Percentiles rank a stretch among this genome's conserved stretches.
phyloP scores from a whole-genome alignment of 2,329 filamentous ascomycete species.

The Triangularia setosa region DNA sequence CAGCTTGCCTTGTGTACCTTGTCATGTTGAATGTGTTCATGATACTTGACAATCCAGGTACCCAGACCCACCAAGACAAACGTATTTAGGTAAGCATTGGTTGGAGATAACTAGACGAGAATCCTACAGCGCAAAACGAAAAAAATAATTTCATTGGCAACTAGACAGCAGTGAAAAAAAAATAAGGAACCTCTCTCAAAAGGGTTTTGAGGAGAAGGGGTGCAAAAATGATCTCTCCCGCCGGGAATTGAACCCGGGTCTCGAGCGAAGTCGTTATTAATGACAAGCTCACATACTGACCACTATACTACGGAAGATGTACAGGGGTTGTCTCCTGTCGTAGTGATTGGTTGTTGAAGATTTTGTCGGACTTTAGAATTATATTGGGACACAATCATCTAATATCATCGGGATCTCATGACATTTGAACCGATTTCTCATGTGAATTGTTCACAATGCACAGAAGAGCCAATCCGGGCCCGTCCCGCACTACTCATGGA shows the following conservation, averaged over 20 bases:
- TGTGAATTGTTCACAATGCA: too few relatives aligned
- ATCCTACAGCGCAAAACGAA: background rate
- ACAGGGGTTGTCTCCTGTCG: constrained; percentile 8
- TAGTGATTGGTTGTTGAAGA: background rate
- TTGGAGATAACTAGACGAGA: too few relatives aligned
- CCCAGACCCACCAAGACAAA: background rate
- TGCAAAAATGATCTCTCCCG: constrained; percentile 5
- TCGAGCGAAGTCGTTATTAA: constrained; percentile 2
- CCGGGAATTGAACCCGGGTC: constrained; percentile 11
- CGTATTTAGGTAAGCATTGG: too few relatives aligned
- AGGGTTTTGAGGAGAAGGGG: too few relatives aligned
- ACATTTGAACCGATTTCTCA: too few relatives aligned
- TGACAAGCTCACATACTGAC: constrained; percentile 11
- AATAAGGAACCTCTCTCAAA: too few relatives aligned
- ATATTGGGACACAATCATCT: too few relatives aligned
- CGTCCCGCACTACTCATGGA: too few relatives aligned
- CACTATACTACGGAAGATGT: constrained; percentile 12
- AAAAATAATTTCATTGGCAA: too few relatives aligned
- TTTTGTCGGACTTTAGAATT: background rate
- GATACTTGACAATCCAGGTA: background rate
- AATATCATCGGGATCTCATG: too few relatives aligned
- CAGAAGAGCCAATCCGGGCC: too few relatives aligned
- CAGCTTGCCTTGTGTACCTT: background rate
- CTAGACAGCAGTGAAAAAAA: too few relatives aligned
- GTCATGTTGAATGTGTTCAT: background rate